phyloP scores from a whole-genome alignment of 176 grass and related monocot species.

The Aechmea fasciata region DNA sequence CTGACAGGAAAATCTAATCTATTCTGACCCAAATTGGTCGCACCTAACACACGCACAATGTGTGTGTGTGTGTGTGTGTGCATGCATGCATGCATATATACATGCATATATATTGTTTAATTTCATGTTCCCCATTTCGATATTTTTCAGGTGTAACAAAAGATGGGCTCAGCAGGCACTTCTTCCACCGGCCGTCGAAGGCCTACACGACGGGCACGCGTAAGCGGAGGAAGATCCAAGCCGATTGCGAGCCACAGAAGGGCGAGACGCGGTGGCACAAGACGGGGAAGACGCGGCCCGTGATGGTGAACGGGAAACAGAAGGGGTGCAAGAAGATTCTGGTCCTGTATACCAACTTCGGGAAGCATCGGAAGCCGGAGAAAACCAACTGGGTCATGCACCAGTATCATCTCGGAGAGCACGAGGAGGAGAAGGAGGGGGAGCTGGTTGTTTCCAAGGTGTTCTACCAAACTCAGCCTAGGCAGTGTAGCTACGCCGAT shows the following conservation, averaged over 20 bases:
- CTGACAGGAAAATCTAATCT: constrained; percentile 14
- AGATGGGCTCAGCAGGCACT: constrained; percentile 79
- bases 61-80: too few species aligned
- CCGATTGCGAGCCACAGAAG: neutral
- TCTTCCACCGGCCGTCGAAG: constrained; percentile 90
- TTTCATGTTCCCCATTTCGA: neutral
- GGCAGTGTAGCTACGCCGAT: constrained; percentile 41
- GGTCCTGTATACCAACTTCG: constrained; percentile 91
- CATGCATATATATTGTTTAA: too few species aligned
- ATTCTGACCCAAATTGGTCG: neutral
- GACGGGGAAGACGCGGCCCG: constrained; percentile 81
- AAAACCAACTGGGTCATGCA: constrained; percentile 99
- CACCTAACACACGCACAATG: constrained; percentile 4
- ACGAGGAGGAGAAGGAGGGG: constrained; percentile 74
- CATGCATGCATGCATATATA: neutral
- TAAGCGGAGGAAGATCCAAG: constrained; percentile 82
- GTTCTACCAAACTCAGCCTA: constrained; percentile 91
- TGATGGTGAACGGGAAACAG: constrained; percentile 49
- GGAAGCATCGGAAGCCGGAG: constrained; percentile 61
- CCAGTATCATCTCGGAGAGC: constrained; percentile 80
- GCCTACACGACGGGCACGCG: constrained; percentile 93
- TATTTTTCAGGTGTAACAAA: constrained; percentile 53
- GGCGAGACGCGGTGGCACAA: constrained; percentile 97
- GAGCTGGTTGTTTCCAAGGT: constrained; percentile 96
- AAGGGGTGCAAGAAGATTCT: constrained; percentile 95